A percentile compares a stretch with the other conserved stretches of the same genome.
These are phyloP conservation scores for Helotiales sp. DNA, from an alignment of 2,329 filamentous ascomycete genomes.

Conservation along the genomic window DNA sequence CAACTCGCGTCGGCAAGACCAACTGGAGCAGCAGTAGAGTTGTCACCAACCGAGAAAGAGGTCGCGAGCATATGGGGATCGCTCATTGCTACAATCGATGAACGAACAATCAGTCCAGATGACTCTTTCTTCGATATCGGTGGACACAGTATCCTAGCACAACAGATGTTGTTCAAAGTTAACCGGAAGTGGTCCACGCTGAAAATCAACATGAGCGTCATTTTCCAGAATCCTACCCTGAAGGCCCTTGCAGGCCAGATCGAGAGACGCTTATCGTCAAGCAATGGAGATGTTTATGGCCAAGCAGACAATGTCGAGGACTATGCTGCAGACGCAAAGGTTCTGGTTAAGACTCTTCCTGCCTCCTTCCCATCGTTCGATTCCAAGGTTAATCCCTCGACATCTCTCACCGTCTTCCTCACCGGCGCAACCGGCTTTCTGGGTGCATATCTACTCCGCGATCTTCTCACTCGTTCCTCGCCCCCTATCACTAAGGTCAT, in stretches of 20 bases:
- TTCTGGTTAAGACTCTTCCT: slow-evolving; percentile 39
- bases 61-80: slow-evolving; percentile 74
- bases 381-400: slow-evolving; percentile 30
- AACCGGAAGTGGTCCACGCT: slow-evolving; percentile 60
- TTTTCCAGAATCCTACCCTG: slow-evolving; percentile 68
- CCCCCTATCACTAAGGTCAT: slow-evolving; percentile 61
- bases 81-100: slow-evolving; percentile 66
- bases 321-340: slow-evolving; percentile 45
- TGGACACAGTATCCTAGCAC: slow-evolving; percentile 78
- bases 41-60: slow-evolving; percentile 59
- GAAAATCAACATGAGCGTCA: slow-evolving; percentile 67
- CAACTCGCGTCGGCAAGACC: slow-evolving; percentile 59
- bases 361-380: slow-evolving; percentile 39
- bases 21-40: slow-evolving; percentile 40
- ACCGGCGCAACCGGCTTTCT: slow-evolving; percentile 92
- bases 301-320: slow-evolving; percentile 47
- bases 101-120: slow-evolving; percentile 65
- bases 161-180: slow-evolving; percentile 75
- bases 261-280: slow-evolving; percentile 41
- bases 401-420: slow-evolving; percentile 66
- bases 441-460: slow-evolving; percentile 75
- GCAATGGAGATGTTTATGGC: slow-evolving; percentile 26
- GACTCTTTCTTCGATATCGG: slow-evolving; percentile 75
- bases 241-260: slow-evolving; percentile 51
- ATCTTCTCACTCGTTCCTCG: slow-evolving; percentile 64